Base-by-base conservation (phyloP, 2,329 filamentous ascomycete species). In the Cytospora piceicola region DNA sequence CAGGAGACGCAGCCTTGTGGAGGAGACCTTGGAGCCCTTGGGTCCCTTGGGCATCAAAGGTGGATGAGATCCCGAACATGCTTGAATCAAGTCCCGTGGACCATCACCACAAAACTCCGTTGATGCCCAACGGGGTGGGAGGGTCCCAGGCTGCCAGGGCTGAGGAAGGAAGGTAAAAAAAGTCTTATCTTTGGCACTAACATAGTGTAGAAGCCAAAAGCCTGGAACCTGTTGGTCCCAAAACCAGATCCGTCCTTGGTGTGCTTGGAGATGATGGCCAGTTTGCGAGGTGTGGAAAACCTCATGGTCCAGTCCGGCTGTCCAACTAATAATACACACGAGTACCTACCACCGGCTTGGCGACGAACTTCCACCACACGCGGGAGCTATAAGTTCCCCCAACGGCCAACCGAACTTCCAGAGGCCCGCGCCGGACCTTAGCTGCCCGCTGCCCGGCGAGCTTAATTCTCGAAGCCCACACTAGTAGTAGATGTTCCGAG, bases 91-190 rank as follows among this genome's bases (percentile, higher is more conserved):
- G 22, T 42, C 24, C 61, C 59, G 24, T 55, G 51, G 60, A 56
- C 5, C 54, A 52, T 29, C 36, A 14, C 32, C 17, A 15, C 12
- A 24, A 56, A 53, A 56, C 62, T 22, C 42, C 58, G 49, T 67
- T 67, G 65, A 53, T 65, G 61, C 62, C 61, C 65, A 65, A 67
- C 65, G 55, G 29, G 42, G 54, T 3, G 27, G 46, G 51, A 57
- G 61, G 61, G 61, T 39, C 56, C 52, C 60, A 57, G 61, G 61
- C 53, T 39, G 51, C 52, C 60, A 56, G 60, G 54, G 52, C 52
- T 24, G 22, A 24, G 46, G 46, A 42, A 15, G 34, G 34, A 36
- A 36, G 34, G n/a, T 14, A 5, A 14, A 14, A 49, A 49, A n/a
- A 20, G 7, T 14, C 8, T 34, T 12, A 8, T 11, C 9, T 12